These are phyloP conservation scores for Alloteropsis semialata DNA, from an alignment of 176 grass and related monocot genomes.

Conservation along the genomic window DNA sequence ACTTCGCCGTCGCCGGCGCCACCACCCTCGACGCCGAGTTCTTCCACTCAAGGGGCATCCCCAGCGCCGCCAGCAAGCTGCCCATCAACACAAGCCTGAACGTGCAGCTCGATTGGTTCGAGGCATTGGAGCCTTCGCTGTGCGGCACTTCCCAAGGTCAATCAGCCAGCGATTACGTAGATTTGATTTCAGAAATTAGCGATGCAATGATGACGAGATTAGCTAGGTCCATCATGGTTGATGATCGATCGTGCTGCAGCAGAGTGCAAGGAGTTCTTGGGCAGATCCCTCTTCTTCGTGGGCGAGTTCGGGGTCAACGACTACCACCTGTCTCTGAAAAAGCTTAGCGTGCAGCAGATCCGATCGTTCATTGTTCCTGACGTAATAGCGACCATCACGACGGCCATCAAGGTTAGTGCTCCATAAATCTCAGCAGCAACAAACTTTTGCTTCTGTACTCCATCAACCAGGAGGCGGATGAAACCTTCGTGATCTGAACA, in stretches of 20 bases:
- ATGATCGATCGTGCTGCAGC: conserved; percentile 1
- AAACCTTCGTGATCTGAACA: not conserved
- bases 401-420: conserved; percentile 39
- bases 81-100: conserved; percentile 32
- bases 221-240: too few species aligned
- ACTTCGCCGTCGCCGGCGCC: conserved; percentile 43
- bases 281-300: conserved; percentile 49
- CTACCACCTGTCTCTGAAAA: conserved; percentile 29
- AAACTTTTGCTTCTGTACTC: not conserved
- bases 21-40: conserved; percentile 24
- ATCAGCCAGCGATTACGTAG: not conserved
- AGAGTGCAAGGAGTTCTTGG: conserved; percentile 35
- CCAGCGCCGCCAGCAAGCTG: not conserved
- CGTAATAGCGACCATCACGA: conserved; percentile 36
- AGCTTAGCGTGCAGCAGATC: conserved; percentile 25
- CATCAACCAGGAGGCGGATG: not conserved
- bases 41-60: not conserved
- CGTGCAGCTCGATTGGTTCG: conserved; percentile 50
- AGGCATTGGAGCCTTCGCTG: conserved; percentile 30
- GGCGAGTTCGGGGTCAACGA: conserved; percentile 47
- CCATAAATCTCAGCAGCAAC: not conserved
- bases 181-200: too few species aligned
- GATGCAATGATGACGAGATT: too few species aligned
- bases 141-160: conserved; percentile 29
- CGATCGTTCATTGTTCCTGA: conserved; percentile 24